A percentile compares a stretch with the other conserved stretches of the same genome.
These are phyloP conservation scores for Fusarium transvaalense DNA, from an alignment of 2,329 filamentous ascomycete species.

Conservation along the genomic window DNA sequence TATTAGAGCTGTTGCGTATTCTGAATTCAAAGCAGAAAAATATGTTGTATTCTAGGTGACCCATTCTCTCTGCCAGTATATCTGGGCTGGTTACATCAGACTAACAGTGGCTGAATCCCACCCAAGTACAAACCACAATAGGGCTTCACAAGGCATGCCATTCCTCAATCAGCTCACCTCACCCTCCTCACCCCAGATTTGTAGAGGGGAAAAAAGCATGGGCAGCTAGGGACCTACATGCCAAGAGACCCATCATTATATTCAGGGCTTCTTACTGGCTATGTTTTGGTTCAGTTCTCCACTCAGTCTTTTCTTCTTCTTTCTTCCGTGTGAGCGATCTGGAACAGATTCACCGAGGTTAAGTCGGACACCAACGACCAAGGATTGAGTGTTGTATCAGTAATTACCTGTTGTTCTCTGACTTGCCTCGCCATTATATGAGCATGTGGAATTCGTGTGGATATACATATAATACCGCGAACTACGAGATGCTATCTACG, in stretches of 20 bases:
- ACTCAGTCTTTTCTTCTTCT: conserved; percentile 33
- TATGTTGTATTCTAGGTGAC: not conserved
- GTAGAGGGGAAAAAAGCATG: conserved; percentile 18
- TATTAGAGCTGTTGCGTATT: conserved; percentile 32
- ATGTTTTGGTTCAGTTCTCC: conserved; percentile 24
- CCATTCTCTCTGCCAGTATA: conserved; percentile 1
- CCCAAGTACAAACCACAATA: conserved; percentile 12
- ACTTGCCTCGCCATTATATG: not conserved
- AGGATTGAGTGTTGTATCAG: not conserved
- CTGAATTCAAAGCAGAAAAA: not conserved
- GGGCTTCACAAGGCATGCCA: conserved; percentile 15
- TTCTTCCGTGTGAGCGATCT: conserved; percentile 12
- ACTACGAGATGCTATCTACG: conserved; percentile 7
- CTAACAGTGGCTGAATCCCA: conserved; percentile 20
- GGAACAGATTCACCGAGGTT: conserved; percentile 46
- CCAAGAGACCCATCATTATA: conserved; percentile 31
- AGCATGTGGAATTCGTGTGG: not conserved
- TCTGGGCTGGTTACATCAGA: not conserved
- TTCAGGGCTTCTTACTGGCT: conserved; percentile 31
- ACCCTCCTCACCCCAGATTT: conserved; percentile 35
- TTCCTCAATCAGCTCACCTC: conserved; percentile 34
- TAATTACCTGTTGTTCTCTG: not conserved
- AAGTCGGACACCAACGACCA: conserved; percentile 17
- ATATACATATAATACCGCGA: not conserved
- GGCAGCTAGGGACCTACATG: conserved; percentile 31